Evolutionary conservation across 2,329 filamentous ascomycete species (phyloP).

Genomic region (Colletotrichum aenigma): DNA sequence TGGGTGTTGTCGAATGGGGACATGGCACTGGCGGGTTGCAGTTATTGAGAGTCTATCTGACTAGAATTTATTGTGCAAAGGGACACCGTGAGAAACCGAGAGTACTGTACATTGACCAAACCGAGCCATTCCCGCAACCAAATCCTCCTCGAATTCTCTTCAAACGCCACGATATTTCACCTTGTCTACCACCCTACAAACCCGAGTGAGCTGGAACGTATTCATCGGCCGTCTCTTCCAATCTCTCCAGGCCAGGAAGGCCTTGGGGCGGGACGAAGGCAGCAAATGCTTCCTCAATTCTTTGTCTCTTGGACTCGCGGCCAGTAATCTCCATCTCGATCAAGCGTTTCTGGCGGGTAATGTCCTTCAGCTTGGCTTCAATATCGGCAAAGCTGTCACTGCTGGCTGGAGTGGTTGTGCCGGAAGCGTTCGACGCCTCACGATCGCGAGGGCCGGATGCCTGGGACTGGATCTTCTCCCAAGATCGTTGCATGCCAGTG

Average conservation of each 20-base stretch:
- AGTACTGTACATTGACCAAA: not conserved
- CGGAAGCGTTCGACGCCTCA: not conserved
- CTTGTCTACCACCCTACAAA: not conserved
- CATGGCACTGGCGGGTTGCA: not conserved
- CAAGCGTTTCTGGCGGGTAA: not conserved
- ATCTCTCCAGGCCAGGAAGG: not conserved
- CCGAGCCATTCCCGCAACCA: not conserved
- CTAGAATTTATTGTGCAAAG: not conserved
- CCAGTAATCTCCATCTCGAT: not conserved
- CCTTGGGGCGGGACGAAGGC: not conserved
- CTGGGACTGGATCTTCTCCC: not conserved
- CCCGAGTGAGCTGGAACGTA: not conserved
- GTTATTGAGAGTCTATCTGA: not conserved
- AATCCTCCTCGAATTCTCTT: not conserved
- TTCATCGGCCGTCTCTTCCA: not conserved
- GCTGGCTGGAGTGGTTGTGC: not conserved
- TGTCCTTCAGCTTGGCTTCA: not conserved
- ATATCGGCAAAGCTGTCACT: not conserved
- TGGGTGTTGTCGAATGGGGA: not conserved
- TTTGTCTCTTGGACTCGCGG: not conserved
- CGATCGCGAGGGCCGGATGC: not conserved
- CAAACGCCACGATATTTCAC: not conserved
- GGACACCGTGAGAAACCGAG: not conserved
- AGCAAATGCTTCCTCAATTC: not conserved
- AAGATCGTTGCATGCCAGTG: not conserved